These are phyloP conservation scores for Stephanocyclus meneghinianus DNA, from an alignment of 352 stramenopile genomes.

Conservation along the genomic window DNA sequence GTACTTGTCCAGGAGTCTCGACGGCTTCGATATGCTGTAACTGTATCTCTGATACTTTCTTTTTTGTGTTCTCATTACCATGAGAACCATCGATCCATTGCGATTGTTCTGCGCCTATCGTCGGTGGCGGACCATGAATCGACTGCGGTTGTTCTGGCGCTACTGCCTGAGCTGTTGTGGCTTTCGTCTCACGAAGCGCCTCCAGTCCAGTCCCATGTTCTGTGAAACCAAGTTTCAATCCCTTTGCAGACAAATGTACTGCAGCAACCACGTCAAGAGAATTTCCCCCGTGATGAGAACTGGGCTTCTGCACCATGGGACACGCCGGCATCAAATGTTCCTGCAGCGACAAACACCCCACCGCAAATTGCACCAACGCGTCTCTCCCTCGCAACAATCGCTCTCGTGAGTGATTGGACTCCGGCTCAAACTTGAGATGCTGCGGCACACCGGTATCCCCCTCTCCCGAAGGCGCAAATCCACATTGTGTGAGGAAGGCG, in stretches of 20 bases:
- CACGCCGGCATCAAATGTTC: slow-evolving; percentile 21
- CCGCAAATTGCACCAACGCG: slow-evolving; percentile 41
- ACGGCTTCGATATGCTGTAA: too few species aligned
- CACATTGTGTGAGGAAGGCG: slow-evolving; percentile 40
- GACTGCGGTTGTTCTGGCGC: too few species aligned
- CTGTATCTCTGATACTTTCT: too few species aligned
- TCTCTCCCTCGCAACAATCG: slow-evolving; percentile 18
- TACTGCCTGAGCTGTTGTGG: too few species aligned
- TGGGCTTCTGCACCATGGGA: neutral
- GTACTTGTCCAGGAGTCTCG: too few species aligned
- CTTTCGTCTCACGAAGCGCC: too few species aligned
- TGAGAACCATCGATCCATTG: too few species aligned
- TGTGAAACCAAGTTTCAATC: neutral
- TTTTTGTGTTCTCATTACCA: too few species aligned
- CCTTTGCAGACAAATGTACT: neutral
- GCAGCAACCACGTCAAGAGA: neutral
- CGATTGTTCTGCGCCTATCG: too few species aligned
- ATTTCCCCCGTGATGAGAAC: neutral
- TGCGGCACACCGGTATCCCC: neutral
- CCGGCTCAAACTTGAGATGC: slow-evolving; percentile 36
- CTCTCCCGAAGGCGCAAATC: slow-evolving; percentile 20
- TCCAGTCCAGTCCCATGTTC: too few species aligned
- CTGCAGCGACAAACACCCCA: slow-evolving; percentile 26
- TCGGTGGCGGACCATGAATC: too few species aligned
- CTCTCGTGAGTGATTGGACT: slow-evolving; percentile 10